Evolutionary conservation across 306 rosid species (phyloP).

Genomic region (Quercus glauca): DNA sequence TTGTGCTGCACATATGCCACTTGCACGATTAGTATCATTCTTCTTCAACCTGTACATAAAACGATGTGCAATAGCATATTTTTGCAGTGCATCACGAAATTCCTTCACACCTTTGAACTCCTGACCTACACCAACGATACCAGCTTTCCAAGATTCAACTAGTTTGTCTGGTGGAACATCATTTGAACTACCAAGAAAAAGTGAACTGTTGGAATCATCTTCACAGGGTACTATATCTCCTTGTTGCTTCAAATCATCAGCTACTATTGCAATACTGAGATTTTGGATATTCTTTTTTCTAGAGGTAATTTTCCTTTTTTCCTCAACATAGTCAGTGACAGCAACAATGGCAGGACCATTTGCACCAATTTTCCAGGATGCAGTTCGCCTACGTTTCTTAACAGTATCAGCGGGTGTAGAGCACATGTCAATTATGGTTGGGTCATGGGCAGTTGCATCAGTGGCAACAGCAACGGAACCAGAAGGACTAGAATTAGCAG

Average conservation of each 20-base stretch:
- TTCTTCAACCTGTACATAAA: conserved; percentile 44
- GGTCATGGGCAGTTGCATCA: conserved; percentile 9
- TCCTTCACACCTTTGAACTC: conserved; percentile 44
- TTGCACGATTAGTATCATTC: conserved; percentile 54
- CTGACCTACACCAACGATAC: conserved; percentile 50
- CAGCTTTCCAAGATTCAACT: conserved; percentile 42
- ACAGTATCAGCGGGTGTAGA: conserved; percentile 58
- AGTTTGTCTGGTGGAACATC: conserved; percentile 38
- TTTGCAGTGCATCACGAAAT: conserved; percentile 58
- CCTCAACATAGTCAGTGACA: conserved; percentile 19
- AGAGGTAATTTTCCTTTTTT: conserved; percentile 19
- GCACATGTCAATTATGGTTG: conserved; percentile 25
- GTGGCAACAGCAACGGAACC: conserved; percentile 12
- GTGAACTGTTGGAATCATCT: conserved; percentile 15
- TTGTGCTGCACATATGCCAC: conserved; percentile 38
- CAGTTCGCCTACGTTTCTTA: conserved; percentile 51
- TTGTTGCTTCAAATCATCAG: conserved; percentile 18
- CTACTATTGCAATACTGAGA: not conserved
- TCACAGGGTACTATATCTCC: not conserved
- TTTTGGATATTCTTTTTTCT: conserved; percentile 23
- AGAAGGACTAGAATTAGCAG: conserved; percentile 20
- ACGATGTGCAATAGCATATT: conserved; percentile 50
- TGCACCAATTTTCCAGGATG: conserved; percentile 35
- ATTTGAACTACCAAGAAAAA: conserved; percentile 6
- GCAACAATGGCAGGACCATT: conserved; percentile 26